Base-by-base conservation (phyloP, 2,329 filamentous ascomycete genomes). In the Endoconidiophora polonica region DNA sequence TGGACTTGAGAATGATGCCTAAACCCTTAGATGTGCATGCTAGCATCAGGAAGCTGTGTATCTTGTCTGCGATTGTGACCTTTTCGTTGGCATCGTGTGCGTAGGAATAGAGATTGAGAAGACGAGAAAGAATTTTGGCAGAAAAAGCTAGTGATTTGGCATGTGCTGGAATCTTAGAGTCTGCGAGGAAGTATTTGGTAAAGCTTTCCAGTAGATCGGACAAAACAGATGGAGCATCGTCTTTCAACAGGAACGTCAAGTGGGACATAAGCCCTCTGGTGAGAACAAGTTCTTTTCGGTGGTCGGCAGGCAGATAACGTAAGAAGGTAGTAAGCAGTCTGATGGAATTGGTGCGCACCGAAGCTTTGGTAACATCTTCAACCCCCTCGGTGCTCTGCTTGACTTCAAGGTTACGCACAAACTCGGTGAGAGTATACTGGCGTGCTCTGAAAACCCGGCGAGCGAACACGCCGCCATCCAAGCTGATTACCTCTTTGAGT, bases 381-480 rank as follows among this genome's bases (percentile, higher is more conserved):
- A 73, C 65, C 2, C 54, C 57, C 29, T 78, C 72, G 44, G 76
- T 73, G 1, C 70, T 60, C 56, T 74, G 70, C 45, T 76, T 74
- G n/a, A 90, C 71, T 42, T 81, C 79, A 48, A 98, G 74, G 57
- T 94, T 93, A 48, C 85, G 74, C 4, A 84, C 81, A 2, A 98
- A 68, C 5, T 81, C 80, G 58, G 86, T 82, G 52, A 94, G 81
- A 0, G 86, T 91, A 53, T 78, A 80, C 57, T 86, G 79, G 57
- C 86, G 76, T 29, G 80, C 79, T 48, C 82, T 74, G 61, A 94
- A 93, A 33, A 95, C 72, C 43, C 80, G 73, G 56, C 77, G 80
- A 24, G 88, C 86, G 50, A 87, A 72, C 40, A 78, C 76, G 12
- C 91, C 93, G 14, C 87, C 87, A 63, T 96, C 88, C 55, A 94